Percentiles rank a stretch among this genome's conserved stretches.
Evolutionary conservation across 305 asterid genomes (phyloP).

Genomic region (Fraxinus velutina): DNA sequence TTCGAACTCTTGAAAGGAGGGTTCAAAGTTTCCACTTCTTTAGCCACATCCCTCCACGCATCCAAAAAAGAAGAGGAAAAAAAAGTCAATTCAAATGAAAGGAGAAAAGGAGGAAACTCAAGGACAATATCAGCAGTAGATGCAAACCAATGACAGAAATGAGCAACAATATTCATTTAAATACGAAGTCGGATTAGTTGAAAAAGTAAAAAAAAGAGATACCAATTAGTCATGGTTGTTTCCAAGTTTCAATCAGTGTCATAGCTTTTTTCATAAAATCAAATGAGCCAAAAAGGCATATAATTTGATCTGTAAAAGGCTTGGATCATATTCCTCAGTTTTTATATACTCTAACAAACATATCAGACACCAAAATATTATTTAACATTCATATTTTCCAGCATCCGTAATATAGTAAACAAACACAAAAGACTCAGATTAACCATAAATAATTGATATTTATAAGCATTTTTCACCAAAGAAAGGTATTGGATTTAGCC

Average conservation of each 20-base stretch:
- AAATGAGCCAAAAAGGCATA: background rate
- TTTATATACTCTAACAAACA: background rate
- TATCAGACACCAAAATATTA: background rate
- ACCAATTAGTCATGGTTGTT: background rate
- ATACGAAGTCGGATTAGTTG: background rate
- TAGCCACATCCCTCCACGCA: background rate
- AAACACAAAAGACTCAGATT: background rate
- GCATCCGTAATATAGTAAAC: constrained; percentile 10
- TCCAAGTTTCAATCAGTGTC: constrained; percentile 1
- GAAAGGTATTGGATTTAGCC: background rate
- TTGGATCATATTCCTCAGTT: background rate
- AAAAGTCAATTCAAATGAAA: background rate
- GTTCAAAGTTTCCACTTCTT: background rate
- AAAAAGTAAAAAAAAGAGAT: background rate
- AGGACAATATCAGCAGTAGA: background rate
- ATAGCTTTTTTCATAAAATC: background rate
- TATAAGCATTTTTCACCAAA: background rate
- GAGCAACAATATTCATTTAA: background rate
- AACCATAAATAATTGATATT: too few relatives aligned
- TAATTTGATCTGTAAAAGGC: background rate
- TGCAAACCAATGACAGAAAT: background rate
- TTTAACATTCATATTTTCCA: constrained; percentile 7
- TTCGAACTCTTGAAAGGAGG: background rate
- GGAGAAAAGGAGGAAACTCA: background rate
- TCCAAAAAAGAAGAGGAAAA: background rate